Base-by-base conservation (phyloP, 2,329 filamentous ascomycete genomes). In the Diaporthe destruens region DNA sequence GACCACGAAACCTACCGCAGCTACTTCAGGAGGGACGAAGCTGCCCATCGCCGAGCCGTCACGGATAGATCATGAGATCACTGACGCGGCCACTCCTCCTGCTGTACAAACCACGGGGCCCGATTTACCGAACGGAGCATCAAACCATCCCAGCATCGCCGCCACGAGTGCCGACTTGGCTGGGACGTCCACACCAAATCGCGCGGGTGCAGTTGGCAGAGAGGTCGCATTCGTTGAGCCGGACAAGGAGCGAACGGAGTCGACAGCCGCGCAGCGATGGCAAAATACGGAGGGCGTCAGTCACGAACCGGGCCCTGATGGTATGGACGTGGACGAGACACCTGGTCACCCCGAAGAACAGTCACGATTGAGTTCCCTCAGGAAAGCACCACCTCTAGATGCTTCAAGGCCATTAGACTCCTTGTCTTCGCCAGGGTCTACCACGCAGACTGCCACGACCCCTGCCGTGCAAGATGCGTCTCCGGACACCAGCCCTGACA, bases 401-500 rank as follows among this genome's bases (percentile, higher is more conserved):
- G 70, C 76, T 32, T 59, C 79, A 65, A 83, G 83, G 49, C 76
- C 80, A 65, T 77, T 81, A 2, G 88, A 90, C 75, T 80, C 82
- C 2, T 76, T 85, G 7, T 90, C 87, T 3, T 90, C 88, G 2
- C 87, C 89, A 20, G 85, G 84, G 3, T 96, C 94, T 7, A 95
- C 92, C 42, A 88, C 91, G 1, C 91, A 92, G 77, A 95, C 93
- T 55, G 91, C 91, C 70, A 90, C 92, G 29, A 96, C 94, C 0
- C 92, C 94, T 1, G 88, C 87, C 47, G 87, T 91, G 51, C 88
- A 91, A 73, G 89, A 92, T 75, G 88, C 87, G 8, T 95, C 93
- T 1, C 90, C 92, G 0, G 91, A 92, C 76, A 95, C 93, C 1
- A 95, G 92, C 76, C 91, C 92, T 1, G 92, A 93, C 70, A 89